Evolutionary conservation across 768 basidiomycete species (phyloP).

Genomic region (Coprinopsis sp.): DNA sequence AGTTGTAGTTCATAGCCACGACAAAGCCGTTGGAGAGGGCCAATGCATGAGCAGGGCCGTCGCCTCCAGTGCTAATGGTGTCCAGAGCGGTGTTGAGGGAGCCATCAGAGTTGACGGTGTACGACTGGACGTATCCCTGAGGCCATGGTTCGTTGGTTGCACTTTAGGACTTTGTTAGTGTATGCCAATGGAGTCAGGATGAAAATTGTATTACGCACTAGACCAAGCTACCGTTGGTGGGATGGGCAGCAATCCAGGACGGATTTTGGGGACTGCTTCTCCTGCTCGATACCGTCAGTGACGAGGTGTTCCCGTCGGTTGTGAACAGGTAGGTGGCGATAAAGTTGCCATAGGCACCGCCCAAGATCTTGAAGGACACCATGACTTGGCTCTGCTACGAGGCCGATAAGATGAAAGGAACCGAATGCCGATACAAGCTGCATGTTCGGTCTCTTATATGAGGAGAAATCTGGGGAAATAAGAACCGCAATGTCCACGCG

Average conservation of each 20-base stretch:
- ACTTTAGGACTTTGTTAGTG: slow-evolving; percentile 28
- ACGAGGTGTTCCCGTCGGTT: slow-evolving; percentile 37
- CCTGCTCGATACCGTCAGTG: slow-evolving; percentile 43
- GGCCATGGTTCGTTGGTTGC: slow-evolving; percentile 49
- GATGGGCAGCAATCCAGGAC: slow-evolving; percentile 58
- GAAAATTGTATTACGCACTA: slow-evolving; percentile 42
- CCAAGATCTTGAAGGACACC: slow-evolving; percentile 66
- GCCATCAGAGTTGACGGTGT: slow-evolving; percentile 40
- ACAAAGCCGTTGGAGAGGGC: slow-evolving; percentile 53
- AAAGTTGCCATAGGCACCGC: slow-evolving; percentile 59
- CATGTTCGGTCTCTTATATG: no score
- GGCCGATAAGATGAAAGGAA: no score
- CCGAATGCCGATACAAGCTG: no score
- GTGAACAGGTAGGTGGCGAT: slow-evolving; percentile 58
- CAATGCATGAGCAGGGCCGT: slow-evolving; percentile 45
- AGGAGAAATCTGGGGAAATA: no score
- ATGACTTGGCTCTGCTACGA: no score
- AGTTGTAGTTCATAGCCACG: slow-evolving; percentile 53
- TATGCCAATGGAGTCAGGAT: background rate
- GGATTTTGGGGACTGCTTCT: slow-evolving; percentile 46
- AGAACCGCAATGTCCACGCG: no score
- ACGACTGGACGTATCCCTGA: slow-evolving; percentile 53
- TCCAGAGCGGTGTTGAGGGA: slow-evolving; percentile 39
- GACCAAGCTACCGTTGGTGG: slow-evolving; percentile 52
- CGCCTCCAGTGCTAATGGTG: slow-evolving; percentile 45